A percentile compares a stretch with the other conserved stretches of the same genome.
phyloP scores from a whole-genome alignment of 139 green algal species.

The Pleodorina starrii region DNA sequence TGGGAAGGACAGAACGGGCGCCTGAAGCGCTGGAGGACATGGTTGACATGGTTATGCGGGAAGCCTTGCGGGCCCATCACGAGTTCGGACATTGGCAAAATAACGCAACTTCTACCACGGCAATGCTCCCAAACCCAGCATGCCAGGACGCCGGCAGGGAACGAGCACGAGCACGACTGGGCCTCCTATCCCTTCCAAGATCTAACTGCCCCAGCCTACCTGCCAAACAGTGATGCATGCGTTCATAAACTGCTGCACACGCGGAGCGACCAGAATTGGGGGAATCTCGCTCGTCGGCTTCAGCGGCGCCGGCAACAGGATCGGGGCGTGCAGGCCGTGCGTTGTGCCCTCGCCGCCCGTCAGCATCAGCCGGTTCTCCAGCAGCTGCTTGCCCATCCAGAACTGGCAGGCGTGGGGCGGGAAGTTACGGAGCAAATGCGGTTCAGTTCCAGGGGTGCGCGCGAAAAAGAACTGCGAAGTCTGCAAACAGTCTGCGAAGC shows the following conservation, averaged over 20 bases:
- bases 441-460: background rate
- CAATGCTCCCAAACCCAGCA: background rate
- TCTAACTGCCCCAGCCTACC: background rate
- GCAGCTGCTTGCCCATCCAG: constrained; percentile 1
- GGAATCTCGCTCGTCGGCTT: too few species aligned
- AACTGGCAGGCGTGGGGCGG: background rate
- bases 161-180: background rate
- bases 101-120: background rate
- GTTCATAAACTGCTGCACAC: background rate
- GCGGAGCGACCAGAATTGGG: background rate
- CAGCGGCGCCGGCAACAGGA: background rate
- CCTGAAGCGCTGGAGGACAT: background rate
- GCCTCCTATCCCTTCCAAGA: background rate
- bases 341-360: background rate
- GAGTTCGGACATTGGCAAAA: background rate
- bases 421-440: background rate
- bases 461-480: background rate
- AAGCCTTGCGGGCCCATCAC: too few species aligned
- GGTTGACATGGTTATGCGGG: too few species aligned
- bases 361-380: background rate
- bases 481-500: background rate
- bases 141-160: background rate
- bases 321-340: background rate
- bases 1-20: background rate
- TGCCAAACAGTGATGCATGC: background rate